Percentiles rank a stretch among this genome's conserved stretches.
phyloP scores from a whole-genome alignment of 495 filamentous ascomycete genomes.

The Penicillium cosmopolitanum region DNA sequence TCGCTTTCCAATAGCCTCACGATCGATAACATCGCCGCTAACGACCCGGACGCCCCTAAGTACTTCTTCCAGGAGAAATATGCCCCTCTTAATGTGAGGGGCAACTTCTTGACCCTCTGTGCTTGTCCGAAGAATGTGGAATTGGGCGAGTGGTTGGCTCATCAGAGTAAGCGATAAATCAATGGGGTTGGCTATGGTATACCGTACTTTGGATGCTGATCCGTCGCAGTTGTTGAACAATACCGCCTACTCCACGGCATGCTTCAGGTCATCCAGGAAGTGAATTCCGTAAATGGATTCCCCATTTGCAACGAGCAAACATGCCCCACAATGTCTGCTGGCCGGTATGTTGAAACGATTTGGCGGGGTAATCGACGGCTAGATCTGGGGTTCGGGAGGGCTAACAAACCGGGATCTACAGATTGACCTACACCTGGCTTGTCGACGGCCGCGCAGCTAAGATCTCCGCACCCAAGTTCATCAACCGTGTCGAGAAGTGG shows the following conservation, averaged over 20 bases:
- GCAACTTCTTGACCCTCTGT: slow-evolving; percentile 94
- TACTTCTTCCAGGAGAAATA: slow-evolving; percentile 81
- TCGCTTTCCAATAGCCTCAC: slow-evolving; percentile 56
- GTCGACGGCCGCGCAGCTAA: slow-evolving; percentile 58
- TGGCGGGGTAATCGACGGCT: slow-evolving; percentile 8
- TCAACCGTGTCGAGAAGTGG: slow-evolving; percentile 91
- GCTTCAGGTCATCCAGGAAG: slow-evolving; percentile 78
- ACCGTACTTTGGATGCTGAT: slow-evolving; percentile 24
- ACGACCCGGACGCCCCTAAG: slow-evolving; percentile 61
- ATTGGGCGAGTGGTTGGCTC: slow-evolving; percentile 89
- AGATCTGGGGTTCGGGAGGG: slow-evolving; percentile 13
- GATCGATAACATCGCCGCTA: slow-evolving; percentile 52
- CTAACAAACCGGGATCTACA: slow-evolving; percentile 35
- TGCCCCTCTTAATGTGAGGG: slow-evolving; percentile 85
- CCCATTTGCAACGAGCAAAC: slow-evolving; percentile 80
- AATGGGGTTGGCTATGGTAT: neutral
- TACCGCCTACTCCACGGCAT: slow-evolving; percentile 84
- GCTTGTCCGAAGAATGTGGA: slow-evolving; percentile 88
- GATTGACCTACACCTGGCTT: slow-evolving; percentile 90
- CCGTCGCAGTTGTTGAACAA: slow-evolving; percentile 76
- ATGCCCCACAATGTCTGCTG: slow-evolving; percentile 91
- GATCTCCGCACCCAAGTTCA: slow-evolving; percentile 82
- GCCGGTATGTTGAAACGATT: slow-evolving; percentile 64
- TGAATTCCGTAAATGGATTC: slow-evolving; percentile 68
- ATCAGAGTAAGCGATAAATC: slow-evolving; percentile 69